Conservation (phyloP, 116 monocot genomes). For the Zostera marina region DNA sequence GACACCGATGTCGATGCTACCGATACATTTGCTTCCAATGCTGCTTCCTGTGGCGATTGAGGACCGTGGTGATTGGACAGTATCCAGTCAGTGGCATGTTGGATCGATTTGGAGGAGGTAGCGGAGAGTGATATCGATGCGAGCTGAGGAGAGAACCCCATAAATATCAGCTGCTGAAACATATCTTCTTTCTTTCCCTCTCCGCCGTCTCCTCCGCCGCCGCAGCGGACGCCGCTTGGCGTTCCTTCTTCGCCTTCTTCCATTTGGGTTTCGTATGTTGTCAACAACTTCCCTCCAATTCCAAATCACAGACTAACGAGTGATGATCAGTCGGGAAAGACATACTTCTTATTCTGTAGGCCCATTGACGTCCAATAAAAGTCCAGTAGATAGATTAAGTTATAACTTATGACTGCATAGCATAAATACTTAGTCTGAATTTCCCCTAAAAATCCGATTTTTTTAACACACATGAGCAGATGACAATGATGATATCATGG, state of each 20-base stretch:
- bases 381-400: too few relatives aligned
- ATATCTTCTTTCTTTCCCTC: neutral
- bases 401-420: too few relatives aligned
- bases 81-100: constrained; percentile 1
- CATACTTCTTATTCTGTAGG: neutral
- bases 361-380: neutral
- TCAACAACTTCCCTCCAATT: too few relatives aligned
- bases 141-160: constrained; percentile 2
- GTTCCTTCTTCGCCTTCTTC: neutral
- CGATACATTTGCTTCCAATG: too few relatives aligned
- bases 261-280: neutral
- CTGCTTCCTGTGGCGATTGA: neutral
- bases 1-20: neutral
- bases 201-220: neutral
- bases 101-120: neutral
- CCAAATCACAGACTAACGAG: too few relatives aligned
- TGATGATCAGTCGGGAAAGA: too few relatives aligned
- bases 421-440: too few relatives aligned
- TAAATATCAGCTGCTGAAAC: neutral
- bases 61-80: neutral
- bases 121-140: neutral
- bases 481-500: too few relatives aligned
- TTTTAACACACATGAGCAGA: too few relatives aligned
- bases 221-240: neutral
- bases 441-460: too few relatives aligned